Base-by-base conservation (phyloP, 768 basidiomycete genomes). In the Daedalea quercina region DNA sequence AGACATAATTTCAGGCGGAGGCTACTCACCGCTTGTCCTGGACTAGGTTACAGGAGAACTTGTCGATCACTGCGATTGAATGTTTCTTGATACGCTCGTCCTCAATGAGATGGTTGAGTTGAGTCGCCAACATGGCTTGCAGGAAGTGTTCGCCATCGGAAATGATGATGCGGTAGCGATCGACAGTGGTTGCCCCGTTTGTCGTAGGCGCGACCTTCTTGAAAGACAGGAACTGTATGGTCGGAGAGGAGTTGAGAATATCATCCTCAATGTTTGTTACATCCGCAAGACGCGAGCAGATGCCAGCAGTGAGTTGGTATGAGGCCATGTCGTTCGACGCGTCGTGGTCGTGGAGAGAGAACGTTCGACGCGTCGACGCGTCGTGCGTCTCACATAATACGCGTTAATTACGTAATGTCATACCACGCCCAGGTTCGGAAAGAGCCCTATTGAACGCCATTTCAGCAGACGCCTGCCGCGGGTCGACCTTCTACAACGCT, bases 41-140 rank as follows among this genome's bases (percentile, higher is more conserved):
- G 2, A 97, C 84, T 50, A 77, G 76, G 66, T 94, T 95, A 62
- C 84, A 86, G 1, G 91, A 87, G 62, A 89, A 80, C 61, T 80
- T 84, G 55, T 85, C 82, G 33, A 96, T 70, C 40, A 79, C 74
- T 35, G 86, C 79, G 20, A 98, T 69, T 1, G 81, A 75, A 63
- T 88, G 74, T 63, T 85, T 90, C 34, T 70, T 68, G 31, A 97
- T 73, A 0, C 71, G 63, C 6, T 82, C 79, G 0, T 81, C 73
- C 15, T 84, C 76, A 13, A 94, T 83, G 57, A 91, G 70, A 7
- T 73, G 56, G 62, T 97, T 97, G 43, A 94, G 78, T 63, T 92
- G 88, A 0, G 94, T 97, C 3, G 94, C 90, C 31, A 98, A 76
- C 96, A 99, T 97, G 23, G 89, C 85, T 67, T 97, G 96, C 45